Evolutionary conservation across 2,329 filamentous ascomycete species (phyloP).

Genomic region (Pseudocercospora vitis): DNA sequence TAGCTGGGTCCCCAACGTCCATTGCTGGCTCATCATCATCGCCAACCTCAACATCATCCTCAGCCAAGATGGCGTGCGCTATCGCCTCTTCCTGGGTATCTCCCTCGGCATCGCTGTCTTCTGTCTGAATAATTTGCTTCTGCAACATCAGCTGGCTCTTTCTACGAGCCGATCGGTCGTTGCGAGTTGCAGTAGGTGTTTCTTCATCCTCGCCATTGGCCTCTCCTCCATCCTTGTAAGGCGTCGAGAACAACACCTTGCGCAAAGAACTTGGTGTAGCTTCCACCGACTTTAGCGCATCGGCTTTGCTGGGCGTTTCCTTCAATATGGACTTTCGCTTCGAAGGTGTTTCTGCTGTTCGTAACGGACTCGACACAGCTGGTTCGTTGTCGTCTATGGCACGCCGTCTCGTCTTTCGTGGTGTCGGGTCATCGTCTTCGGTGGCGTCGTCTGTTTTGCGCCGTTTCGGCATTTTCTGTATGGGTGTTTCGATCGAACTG

Average conservation of each 20-base stretch:
- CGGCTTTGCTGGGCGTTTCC: conserved; percentile 32
- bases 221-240: conserved; percentile 41
- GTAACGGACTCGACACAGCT: conserved; percentile 14
- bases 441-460: conserved; percentile 20
- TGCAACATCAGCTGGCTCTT: conserved; percentile 80
- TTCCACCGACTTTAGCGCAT: conserved; percentile 27
- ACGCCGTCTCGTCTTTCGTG: conserved; percentile 29
- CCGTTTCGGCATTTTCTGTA: conserved; percentile 29
- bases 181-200: conserved; percentile 59
- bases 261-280: conserved; percentile 47
- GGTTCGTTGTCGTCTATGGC: conserved; percentile 15
- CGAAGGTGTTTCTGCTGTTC: conserved; percentile 34
- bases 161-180: conserved; percentile 80
- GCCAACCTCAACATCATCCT: conserved; percentile 36
- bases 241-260: conserved; percentile 50
- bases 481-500: conserved; percentile 1
- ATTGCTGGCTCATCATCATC: conserved; percentile 41
- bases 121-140: conserved; percentile 65
- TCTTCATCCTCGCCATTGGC: conserved; percentile 44
- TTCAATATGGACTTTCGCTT: conserved; percentile 37
- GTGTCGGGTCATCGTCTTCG: conserved; percentile 29
- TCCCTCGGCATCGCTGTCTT: conserved; percentile 66
- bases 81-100: conserved; percentile 50
- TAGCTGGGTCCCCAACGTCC: conserved; percentile 44
- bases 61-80: conserved; percentile 30